These are phyloP conservation scores for Tylopilus microsporus DNA, from an alignment of 1,284 basidiomycete species.

Conservation along the genomic window DNA sequence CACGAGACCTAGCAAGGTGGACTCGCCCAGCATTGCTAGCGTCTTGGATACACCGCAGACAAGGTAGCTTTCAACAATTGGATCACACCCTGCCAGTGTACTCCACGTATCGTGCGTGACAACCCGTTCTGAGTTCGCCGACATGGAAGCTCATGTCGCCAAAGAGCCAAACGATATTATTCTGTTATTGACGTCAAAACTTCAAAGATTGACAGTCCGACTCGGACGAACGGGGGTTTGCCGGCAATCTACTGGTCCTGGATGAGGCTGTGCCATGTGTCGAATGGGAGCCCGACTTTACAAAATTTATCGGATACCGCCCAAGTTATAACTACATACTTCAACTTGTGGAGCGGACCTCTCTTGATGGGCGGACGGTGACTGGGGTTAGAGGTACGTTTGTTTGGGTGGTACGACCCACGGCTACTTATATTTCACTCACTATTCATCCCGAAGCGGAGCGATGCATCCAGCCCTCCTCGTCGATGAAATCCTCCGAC, in stretches of 20 bases:
- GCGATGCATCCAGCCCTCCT: constrained; percentile 47
- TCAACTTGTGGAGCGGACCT: not conserved
- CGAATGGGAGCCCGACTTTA: constrained; percentile 8
- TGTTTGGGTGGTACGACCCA: not conserved
- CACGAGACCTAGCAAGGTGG: not conserved
- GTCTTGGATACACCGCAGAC: constrained; percentile 3
- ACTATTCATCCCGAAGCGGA: not conserved
- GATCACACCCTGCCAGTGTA: not conserved
- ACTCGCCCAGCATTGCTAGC: not conserved
- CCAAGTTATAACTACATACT: not conserved
- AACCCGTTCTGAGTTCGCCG: not conserved
- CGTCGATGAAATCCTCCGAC: constrained; percentile 49
- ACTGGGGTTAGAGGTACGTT: not conserved
- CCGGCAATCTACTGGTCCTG: too few species aligned
- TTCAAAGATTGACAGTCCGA: too few species aligned
- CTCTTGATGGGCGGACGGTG: not conserved
- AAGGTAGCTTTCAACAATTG: not conserved
- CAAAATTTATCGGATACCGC: constrained; percentile 18
- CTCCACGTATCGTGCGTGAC: constrained; percentile 17
- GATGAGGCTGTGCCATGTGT: too few species aligned
- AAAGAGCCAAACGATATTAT: not conserved
- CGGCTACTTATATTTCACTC: not conserved
- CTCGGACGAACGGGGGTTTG: too few species aligned
- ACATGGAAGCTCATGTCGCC: constrained; percentile 12
- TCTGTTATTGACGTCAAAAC: too few species aligned